A percentile compares a stretch with the other conserved stretches of the same genome.
These are phyloP conservation scores for Entomortierella beljakovae DNA, from an alignment of 192 early-diverging fungal species.

Conservation along the genomic window DNA sequence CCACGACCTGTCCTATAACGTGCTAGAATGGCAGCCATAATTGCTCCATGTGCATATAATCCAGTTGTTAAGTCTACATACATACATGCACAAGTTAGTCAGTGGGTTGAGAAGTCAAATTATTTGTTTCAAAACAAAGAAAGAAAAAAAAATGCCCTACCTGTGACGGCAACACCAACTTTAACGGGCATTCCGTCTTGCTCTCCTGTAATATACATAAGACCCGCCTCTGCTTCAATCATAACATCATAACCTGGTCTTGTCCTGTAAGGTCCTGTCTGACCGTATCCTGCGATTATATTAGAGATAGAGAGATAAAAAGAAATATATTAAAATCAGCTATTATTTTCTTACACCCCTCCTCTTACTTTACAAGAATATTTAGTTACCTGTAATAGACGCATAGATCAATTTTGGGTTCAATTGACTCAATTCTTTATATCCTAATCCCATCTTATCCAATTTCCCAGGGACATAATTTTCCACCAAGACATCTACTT, in stretches of 20 bases:
- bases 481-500: conserved; percentile 89
- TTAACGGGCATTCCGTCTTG: conserved; percentile 87
- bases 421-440: conserved; percentile 68
- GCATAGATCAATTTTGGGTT: conserved; percentile 91
- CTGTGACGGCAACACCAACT: conserved; percentile 97
- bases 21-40: conserved; percentile 87
- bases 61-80: conserved; percentile 70
- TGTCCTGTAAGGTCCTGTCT: conserved; percentile 84
- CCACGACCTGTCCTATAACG: conserved; percentile 74
- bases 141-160: conserved; percentile 47
- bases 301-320: neutral
- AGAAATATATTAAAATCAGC: neutral
- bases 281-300: conserved; percentile 78
- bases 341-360: neutral
- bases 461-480: conserved; percentile 94
- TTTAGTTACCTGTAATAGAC: conserved; percentile 73
- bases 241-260: conserved; percentile 93
- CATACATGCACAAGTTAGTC: no score
- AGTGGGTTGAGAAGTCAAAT: no score
- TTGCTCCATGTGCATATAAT: conserved; percentile 89
- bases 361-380: neutral
- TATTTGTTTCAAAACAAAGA: no score
- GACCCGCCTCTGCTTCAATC: conserved; percentile 88
- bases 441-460: conserved; percentile 79
- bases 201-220: conserved; percentile 98